Evolutionary conservation across 2,329 filamentous ascomycete genomes (phyloP), one percentile per base, ranked within the genome.

Genomic region (Lasiodiplodia hormozganensis): DNA sequence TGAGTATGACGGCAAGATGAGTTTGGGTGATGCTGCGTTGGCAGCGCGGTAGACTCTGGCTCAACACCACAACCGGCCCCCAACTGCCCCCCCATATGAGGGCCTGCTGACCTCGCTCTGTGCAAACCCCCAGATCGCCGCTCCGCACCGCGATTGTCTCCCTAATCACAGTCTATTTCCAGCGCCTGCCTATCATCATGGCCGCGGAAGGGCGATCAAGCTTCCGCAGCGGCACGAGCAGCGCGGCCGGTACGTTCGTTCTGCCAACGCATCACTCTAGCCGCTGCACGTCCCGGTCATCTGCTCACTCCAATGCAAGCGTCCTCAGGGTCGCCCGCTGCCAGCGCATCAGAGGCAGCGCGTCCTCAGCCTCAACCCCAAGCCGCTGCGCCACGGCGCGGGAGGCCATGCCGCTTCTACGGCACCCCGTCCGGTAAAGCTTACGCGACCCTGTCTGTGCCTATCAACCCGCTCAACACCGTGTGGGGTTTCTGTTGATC

Each of bases 391-490:
- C 76, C 76, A 77, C 76, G 70, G 72, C 72, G 65, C 70, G 18
- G 65, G 72, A 64, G 65, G 53, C 69, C 74, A 66, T 81, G 81
- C 75, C 78, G 79, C 66, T 80, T 78, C 77, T 81, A 77, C 72
- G 75, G 72, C 58, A 76, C 77, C 71, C 78, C 76, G 69, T 77
- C 76, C 72, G 81, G 81, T 81, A 80, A 74, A 70, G 68, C 73
- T 75, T 49, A 58, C 67, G 58, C 57, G 57, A 60, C 54, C 54
- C 54, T 58, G 31, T 58, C 23, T 21, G 25, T 56, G 54, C 60
- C 53, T 40, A 43, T 54, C 31, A 64, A 47, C 21, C 43, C 10
- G 31, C 25, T n/a, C 65, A 49, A 36, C 54, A 53, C 56, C 56
- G 43, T 57, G 28, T 64, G 47, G 43, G 60, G 58, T 49, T 34